Base-by-base conservation (phyloP, 2,329 filamentous ascomycete species). In the Trichoderma guizhouense region DNA sequence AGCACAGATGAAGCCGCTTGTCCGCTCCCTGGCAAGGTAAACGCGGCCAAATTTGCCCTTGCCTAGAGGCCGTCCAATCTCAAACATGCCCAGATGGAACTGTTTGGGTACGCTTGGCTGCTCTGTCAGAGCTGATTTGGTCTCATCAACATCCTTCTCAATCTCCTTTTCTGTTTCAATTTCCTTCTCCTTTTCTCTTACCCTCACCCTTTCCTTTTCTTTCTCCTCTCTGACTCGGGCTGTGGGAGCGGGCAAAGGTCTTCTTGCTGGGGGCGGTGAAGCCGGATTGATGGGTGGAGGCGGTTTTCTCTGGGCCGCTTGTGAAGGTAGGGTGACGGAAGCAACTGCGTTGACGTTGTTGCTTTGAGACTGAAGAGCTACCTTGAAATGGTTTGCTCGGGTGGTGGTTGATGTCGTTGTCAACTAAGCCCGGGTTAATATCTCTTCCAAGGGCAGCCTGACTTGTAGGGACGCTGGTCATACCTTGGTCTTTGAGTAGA, bases 361-460 rank as follows among this genome's bases (percentile, higher is more conserved):
- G 81, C 90, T 95, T 78, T 93, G 90, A 55, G 92, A 90, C 79
- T 97, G 93, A 30, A 98, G 86, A 28, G 92, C 92, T 65, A 93
- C 89, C 83, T 97, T 98, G 83, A 95, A 90, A 68, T 97, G 89
- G 76, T 96, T 96, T 73, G 94, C 88, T 75, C 94, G 88, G 78
- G 88, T 91, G 65, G 86, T 85, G 77, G 85, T 69, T 15, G 66
- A 62, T 7, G 61, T 30, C n/a, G 66, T 66, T 84, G 81, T 21
- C 28, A 64, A 12, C n/a, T 28, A n/a, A 21, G 5, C 2, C 53
- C 8, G 30, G 15, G 53, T 60, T 34, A 65, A 32, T 21, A 57
- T 51, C 9, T 28, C 11, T 3, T 21, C 24, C 7, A 15, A 62
- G 5, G 9, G 2, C 12, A 60, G 34, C 53, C 7, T 5, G n/a